Evolutionary conservation across 179 eudicot species (phyloP), one percentile per base, ranked within the genome.

Genomic region (Camellia oleifera): DNA sequence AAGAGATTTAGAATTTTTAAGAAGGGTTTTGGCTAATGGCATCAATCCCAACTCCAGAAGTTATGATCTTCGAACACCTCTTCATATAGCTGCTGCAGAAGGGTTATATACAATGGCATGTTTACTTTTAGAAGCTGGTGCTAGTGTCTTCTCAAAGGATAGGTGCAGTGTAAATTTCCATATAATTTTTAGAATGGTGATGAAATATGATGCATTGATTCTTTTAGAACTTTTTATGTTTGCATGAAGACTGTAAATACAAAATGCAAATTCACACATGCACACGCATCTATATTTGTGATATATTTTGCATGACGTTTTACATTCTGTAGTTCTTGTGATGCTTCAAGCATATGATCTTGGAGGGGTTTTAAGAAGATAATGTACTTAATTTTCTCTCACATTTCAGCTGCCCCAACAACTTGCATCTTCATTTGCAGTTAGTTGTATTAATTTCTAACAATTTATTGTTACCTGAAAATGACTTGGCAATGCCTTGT

Each of bases 51-150:
- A 93, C 79, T 86, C 91, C 32, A 85, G 79, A 82, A 87, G 90
- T 75, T 93, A 90, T 81, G 95, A 93, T 75, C 89, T 77, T n/a
- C 82, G 95, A 79, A 90, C 96, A 64, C 94, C 97, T 58, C 92
- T 93, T 18, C 97, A 93, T 82, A 70, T 92, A 56, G 93, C 97
- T 75, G 82, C 93, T 23, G 88, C 94, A 58, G 89, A 93, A 81
- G 97, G 97, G 40, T 73, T 87, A 60, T 87, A 81, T 81, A 20
- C 83, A 81, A 82, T 85, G 79, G 90, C 93, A 60, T 82, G 85
- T 67, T 64, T 87, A 53, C 88, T 93, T 64, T 81, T 93, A 54
- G 88, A 93, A 44, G 89, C 90, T 62, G 93, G 93, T 63, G 97
- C 97, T 54, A 84, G 86, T 78, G 91, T 93, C 71, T 79, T 90